Percentiles rank a stretch among this genome's conserved stretches.
These are phyloP conservation scores for Pyrrhoderma noxium DNA, from an alignment of 1,284 basidiomycete species.

Conservation along the genomic window DNA sequence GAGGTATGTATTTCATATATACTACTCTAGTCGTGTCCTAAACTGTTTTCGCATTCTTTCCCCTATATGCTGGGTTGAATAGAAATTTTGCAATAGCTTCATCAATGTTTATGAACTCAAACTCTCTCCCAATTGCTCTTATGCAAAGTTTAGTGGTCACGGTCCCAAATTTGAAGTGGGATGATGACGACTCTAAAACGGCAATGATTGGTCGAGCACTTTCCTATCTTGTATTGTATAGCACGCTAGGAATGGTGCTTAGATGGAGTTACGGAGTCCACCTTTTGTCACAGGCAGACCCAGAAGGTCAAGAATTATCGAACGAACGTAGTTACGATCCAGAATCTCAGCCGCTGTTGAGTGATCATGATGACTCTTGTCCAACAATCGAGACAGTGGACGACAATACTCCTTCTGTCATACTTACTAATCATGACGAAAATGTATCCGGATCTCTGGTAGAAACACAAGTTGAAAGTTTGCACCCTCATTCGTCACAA, in stretches of 20 bases:
- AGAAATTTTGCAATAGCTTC: conserved; percentile 83
- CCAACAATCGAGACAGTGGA: not conserved
- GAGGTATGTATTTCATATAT: conserved; percentile 33
- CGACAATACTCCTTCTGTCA: conserved; percentile 7
- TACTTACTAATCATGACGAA: not conserved
- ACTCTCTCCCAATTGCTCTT: conserved; percentile 88
- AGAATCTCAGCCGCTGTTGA: conserved; percentile 6
- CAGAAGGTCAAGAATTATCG: conserved; percentile 31
- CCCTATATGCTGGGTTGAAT: conserved; percentile 2
- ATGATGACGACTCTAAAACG: conserved; percentile 69
- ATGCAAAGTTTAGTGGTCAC: conserved; percentile 85
- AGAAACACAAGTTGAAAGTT: not conserved
- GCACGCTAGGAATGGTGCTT: conserved; percentile 91
- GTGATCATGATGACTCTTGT: conserved; percentile 2
- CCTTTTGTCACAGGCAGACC: conserved; percentile 69
- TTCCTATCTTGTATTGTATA: conserved; percentile 89
- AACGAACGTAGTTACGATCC: conserved; percentile 19
- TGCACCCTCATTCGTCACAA: not conserved
- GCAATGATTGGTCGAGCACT: conserved; percentile 89
- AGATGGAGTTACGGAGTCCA: conserved; percentile 86
- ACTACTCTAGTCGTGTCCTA: no score
- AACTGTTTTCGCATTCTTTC: conserved; percentile 1
- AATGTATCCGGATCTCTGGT: not conserved
- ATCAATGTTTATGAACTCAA: conserved; percentile 87
- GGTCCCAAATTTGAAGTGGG: conserved; percentile 83